Evolutionary conservation across 768 basidiomycete genomes (phyloP).

Genomic region (Pleurotus platypus): DNA sequence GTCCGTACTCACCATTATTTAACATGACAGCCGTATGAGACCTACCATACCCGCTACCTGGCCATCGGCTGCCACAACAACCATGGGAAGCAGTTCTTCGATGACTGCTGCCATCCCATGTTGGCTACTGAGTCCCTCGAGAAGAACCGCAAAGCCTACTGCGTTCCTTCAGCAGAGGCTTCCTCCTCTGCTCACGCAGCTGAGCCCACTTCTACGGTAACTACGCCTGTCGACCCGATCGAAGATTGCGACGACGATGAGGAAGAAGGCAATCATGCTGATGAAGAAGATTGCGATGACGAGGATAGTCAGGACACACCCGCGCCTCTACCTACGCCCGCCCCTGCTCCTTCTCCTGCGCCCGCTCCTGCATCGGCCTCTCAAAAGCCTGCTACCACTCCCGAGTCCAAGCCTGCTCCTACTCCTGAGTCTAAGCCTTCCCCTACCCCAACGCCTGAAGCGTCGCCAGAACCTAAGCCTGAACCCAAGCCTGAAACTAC

Average conservation of each 20-base stretch:
- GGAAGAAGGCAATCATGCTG: constrained; percentile 20
- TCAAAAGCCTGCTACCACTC: constrained; percentile 12
- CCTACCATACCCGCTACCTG: constrained; percentile 62
- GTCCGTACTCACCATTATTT: constrained; percentile 1
- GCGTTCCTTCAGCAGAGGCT: constrained; percentile 37
- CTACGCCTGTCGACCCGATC: constrained; percentile 22
- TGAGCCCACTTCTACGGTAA: constrained; percentile 22
- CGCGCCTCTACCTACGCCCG: constrained; percentile 13
- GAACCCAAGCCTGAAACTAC: constrained; percentile 9
- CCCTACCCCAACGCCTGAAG: constrained; percentile 12
- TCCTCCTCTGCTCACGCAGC: constrained; percentile 20
- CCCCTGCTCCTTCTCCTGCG: constrained; percentile 16
- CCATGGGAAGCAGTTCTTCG: constrained; percentile 56
- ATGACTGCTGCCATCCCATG: constrained; percentile 69
- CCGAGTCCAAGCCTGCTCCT: constrained; percentile 11
- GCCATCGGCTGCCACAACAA: constrained; percentile 46
- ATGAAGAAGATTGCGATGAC: constrained; percentile 13
- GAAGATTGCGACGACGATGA: constrained; percentile 30
- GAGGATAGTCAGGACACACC: constrained; percentile 13
- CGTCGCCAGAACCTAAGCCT: constrained; percentile 5
- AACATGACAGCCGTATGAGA: constrained; percentile 38
- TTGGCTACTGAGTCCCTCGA: constrained; percentile 48
- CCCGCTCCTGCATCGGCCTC: constrained; percentile 14
- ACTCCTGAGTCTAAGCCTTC: background rate
- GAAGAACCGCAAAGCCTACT: constrained; percentile 45